Evolutionary conservation across 2,329 filamentous ascomycete species (phyloP).

Genomic region (Claviceps maximensis): DNA sequence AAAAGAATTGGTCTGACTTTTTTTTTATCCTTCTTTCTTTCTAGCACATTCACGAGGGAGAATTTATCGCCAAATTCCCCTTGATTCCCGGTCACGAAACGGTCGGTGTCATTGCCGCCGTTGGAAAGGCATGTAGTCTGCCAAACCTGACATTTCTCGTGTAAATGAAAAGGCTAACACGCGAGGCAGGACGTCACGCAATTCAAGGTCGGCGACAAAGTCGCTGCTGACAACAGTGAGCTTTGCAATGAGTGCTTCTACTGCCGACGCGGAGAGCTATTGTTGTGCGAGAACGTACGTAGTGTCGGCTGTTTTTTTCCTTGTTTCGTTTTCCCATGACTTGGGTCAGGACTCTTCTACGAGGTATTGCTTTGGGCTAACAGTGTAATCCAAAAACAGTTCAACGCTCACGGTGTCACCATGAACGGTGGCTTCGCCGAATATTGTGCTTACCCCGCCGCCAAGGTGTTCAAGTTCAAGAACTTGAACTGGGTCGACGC

Average conservation of each 20-base stretch:
- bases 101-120: slow-evolving; percentile 47
- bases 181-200: slow-evolving; percentile 36
- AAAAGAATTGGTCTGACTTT: background rate
- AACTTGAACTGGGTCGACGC: slow-evolving; percentile 56
- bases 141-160: background rate
- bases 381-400: slow-evolving; percentile 17
- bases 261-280: slow-evolving; percentile 52
- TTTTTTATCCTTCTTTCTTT: background rate
- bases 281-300: slow-evolving; percentile 50
- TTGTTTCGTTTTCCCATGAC: background rate
- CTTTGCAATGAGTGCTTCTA: slow-evolving; percentile 62
- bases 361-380: background rate
- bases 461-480: slow-evolving; percentile 49
- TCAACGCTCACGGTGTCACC: slow-evolving; percentile 53
- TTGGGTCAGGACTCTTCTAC: no score
- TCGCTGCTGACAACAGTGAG: slow-evolving; percentile 51
- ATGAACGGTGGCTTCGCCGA: slow-evolving; percentile 62
- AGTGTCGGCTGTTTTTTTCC: no score
- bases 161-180: background rate
- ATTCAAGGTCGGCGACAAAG: slow-evolving; percentile 49
- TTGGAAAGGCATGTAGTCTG: slow-evolving; percentile 26
- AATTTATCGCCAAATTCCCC: slow-evolving; percentile 51
- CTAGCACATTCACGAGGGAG: slow-evolving; percentile 51
- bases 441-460: slow-evolving; percentile 43
- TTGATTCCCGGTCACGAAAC: slow-evolving; percentile 58